Conservation (phyloP, 139 green algal species). For the Zygnema cylindricum region DNA sequence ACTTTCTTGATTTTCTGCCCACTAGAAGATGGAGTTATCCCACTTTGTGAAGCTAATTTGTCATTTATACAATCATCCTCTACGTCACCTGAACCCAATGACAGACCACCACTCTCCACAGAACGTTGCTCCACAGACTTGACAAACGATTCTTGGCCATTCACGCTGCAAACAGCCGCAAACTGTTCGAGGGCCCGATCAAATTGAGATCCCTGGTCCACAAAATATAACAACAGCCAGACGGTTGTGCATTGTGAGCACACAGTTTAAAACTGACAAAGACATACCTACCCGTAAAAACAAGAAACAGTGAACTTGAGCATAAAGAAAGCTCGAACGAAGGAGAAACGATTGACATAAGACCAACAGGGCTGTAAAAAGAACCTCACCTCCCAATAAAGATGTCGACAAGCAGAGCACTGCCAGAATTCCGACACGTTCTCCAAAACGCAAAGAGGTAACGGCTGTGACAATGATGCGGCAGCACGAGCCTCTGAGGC, state of each 20-base stretch:
- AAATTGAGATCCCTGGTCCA: constrained; percentile 44
- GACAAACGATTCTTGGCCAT: no score
- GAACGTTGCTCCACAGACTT: no score
- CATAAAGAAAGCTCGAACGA: not conserved
- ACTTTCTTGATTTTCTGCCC: not conserved
- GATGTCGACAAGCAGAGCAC: constrained; percentile 40
- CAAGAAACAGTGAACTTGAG: not conserved
- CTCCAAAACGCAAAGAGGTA: constrained; percentile 26
- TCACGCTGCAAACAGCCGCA: not conserved
- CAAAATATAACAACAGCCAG: not conserved
- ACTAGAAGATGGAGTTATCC: not conserved
- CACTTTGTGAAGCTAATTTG: no score
- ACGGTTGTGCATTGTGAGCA: not conserved
- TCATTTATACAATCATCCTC: no score
- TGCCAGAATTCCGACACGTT: constrained; percentile 51
- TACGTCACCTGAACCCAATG: not conserved
- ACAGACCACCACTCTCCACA: not conserved
- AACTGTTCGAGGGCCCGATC: constrained; percentile 44
- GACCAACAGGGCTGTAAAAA: not conserved
- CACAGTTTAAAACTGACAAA: not conserved
- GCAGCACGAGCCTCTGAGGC: not conserved
- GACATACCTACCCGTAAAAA: not conserved
- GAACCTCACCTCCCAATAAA: constrained; percentile 55
- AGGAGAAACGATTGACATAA: not conserved
- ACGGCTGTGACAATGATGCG: constrained; percentile 28